A percentile compares a stretch with the other conserved stretches of the same genome.
phyloP scores from a whole-genome alignment of 2,329 filamentous ascomycete genomes.

The Rutstroemia sp. region DNA sequence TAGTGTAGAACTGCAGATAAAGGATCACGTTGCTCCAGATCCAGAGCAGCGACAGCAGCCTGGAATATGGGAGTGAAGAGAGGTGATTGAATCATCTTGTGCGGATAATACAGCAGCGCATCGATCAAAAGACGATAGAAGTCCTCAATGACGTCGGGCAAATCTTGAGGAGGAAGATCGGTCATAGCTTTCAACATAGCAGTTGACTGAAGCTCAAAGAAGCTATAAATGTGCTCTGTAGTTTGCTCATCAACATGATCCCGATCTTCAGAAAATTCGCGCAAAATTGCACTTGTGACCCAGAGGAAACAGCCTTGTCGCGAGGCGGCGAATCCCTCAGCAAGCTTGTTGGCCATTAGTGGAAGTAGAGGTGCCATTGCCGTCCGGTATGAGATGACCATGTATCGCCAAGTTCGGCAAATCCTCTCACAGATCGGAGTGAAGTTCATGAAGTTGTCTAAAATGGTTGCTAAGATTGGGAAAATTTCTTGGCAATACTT shows the following conservation, averaged over 20 bases:
- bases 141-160: constrained; percentile 55
- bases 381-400: constrained; percentile 92
- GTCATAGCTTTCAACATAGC: constrained; percentile 86
- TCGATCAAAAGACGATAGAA: constrained; percentile 93
- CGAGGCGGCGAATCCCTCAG: constrained; percentile 74
- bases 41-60: constrained; percentile 78
- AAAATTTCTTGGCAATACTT: constrained; percentile 96
- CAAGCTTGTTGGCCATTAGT: constrained; percentile 80
- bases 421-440: constrained; percentile 87
- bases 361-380: constrained; percentile 81
- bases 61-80: constrained; percentile 79
- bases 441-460: constrained; percentile 81
- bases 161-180: constrained; percentile 58
- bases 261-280: constrained; percentile 88
- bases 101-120: constrained; percentile 86
- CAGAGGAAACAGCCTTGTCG: constrained; percentile 97
- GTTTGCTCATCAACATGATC: constrained; percentile 78
- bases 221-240: constrained; percentile 81
- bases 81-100: constrained; percentile 70
- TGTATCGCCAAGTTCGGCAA: constrained; percentile 92
- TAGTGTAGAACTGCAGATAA: constrained; percentile 90
- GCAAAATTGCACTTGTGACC: constrained; percentile 90
- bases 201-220: constrained; percentile 89
- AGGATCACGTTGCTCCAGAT: constrained; percentile 84
- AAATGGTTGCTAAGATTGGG: constrained; percentile 75